Base-by-base conservation (phyloP, 164 flowering plant species). In the Sextonia rubra region DNA sequence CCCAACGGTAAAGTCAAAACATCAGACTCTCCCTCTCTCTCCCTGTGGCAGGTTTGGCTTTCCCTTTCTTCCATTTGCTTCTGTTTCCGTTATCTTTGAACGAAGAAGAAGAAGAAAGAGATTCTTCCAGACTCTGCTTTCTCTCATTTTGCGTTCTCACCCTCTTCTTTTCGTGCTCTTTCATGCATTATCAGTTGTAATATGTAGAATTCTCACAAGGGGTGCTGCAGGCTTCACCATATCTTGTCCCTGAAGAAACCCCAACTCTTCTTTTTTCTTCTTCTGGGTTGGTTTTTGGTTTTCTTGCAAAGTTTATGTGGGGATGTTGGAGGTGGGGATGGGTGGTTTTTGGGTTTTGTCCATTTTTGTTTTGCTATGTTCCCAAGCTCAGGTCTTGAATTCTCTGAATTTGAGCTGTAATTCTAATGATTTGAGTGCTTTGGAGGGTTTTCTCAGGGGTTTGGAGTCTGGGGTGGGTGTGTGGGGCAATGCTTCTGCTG, bases 401-500 rank as follows among this genome's bases (percentile, higher is more conserved):
- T 71, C 75, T 55, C 63, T 27, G 62, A 71, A 71, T 49, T 20
- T 15, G 25, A 61, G 66, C 68, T 76, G 78, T 47, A 22, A 60
- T 29, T 60, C 77, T 1, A 66, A 68, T 9, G 79, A 80, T 71
- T 48, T 80, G 25, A 68, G 4, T 7, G 79, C 82, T 3, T 63
- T 76, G 69, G 22, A 32, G 44, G 62, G 56, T 68, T 80, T 80
- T 48, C 15, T 71, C 18, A 29, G 8, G 7, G 66, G 60, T 26
- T n/a, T 74, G 30, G 74, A 70, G 2, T 61, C 74, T 52, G 60
- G 69, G 12, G 18, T 73, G 15, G 12, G 22, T 37, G 61, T 66
- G 24, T 73, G 79, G 74, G 22, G 26, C 49, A 66, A 47, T 60
- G 47, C 47, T 44, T 9, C 76, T 86, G 61, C 60, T 82, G 69